phyloP scores from a whole-genome alignment of 352 stramenopile species.

The Elongisporangium anandrum region DNA sequence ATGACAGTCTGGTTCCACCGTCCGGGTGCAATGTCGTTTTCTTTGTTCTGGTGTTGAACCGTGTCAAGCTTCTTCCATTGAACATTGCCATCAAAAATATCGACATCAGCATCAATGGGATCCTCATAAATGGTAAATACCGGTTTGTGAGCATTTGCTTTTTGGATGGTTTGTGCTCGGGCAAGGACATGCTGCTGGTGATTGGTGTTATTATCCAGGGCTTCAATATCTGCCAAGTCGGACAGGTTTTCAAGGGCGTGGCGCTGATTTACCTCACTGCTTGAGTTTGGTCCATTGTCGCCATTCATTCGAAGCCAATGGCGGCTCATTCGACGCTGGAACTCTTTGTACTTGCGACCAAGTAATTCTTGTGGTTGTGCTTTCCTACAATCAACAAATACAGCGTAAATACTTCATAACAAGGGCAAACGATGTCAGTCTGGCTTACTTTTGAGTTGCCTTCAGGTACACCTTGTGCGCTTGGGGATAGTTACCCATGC shows the following conservation, averaged over 20 bases:
- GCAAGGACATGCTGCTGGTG: slow-evolving; percentile 60
- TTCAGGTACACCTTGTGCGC: slow-evolving; percentile 86
- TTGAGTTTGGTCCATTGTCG: slow-evolving; percentile 16
- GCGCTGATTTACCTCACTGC: slow-evolving; percentile 43
- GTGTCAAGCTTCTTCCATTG: slow-evolving; percentile 70
- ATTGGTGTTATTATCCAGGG: slow-evolving; percentile 42
- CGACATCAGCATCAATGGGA: slow-evolving; percentile 37
- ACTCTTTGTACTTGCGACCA: slow-evolving; percentile 76
- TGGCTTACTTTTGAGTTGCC: slow-evolving; percentile 74
- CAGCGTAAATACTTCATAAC: neutral
- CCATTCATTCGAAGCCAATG: slow-evolving; percentile 74
- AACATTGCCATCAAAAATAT: slow-evolving; percentile 54
- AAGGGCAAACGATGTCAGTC: neutral
- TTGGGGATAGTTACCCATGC: slow-evolving; percentile 73
- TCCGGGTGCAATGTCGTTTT: slow-evolving; percentile 55
- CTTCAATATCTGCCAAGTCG: slow-evolving; percentile 19
- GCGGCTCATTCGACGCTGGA: slow-evolving; percentile 78
- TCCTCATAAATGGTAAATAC: slow-evolving; percentile 85
- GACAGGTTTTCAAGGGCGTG: slow-evolving; percentile 63
- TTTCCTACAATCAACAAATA: slow-evolving; percentile 34
- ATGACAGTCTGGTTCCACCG: slow-evolving; percentile 39
- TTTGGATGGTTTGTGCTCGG: slow-evolving; percentile 50
- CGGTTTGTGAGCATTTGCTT: slow-evolving; percentile 69
- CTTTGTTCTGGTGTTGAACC: slow-evolving; percentile 70
- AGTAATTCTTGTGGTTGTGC: slow-evolving; percentile 63